phyloP scores from a whole-genome alignment of 1,139 yeast genomes.

The Citeromyces hawaiiensis region DNA sequence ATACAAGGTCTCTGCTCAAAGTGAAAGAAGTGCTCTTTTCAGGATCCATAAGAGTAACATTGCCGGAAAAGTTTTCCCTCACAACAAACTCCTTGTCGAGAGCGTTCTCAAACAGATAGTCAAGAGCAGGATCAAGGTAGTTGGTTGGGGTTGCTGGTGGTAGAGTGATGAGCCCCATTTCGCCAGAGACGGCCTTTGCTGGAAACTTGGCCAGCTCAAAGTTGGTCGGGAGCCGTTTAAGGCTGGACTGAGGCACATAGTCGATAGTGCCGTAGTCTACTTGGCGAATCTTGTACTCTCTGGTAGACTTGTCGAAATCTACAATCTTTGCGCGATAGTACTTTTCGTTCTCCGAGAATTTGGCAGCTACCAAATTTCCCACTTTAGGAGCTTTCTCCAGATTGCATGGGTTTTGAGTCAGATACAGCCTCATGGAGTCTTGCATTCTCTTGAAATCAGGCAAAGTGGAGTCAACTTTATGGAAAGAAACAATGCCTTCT shows the following conservation, averaged over 20 bases:
- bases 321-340: slow-evolving; percentile 50
- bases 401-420: slow-evolving; percentile 2
- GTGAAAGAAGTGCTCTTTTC: slow-evolving; percentile 45
- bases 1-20: slow-evolving; percentile 47
- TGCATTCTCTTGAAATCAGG: slow-evolving; percentile 28
- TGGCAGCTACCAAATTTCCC: slow-evolving; percentile 49
- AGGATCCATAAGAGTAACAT: slow-evolving; percentile 48
- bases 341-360: slow-evolving; percentile 36
- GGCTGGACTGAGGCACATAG: slow-evolving; percentile 27
- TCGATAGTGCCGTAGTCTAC: slow-evolving; percentile 57
- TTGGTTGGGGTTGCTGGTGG: slow-evolving; percentile 51
- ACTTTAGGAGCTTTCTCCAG: slow-evolving; percentile 28
- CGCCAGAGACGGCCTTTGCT: slow-evolving; percentile 45
- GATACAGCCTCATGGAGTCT: slow-evolving; percentile 19
- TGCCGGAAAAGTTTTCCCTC: slow-evolving; percentile 31
- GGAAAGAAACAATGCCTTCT: slow-evolving; percentile 43
- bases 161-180: slow-evolving; percentile 38
- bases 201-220: slow-evolving; percentile 29
- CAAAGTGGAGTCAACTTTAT: slow-evolving; percentile 25
- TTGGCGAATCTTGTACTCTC: slow-evolving; percentile 39
- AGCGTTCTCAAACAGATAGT: slow-evolving; percentile 39
- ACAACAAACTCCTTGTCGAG: slow-evolving; percentile 48
- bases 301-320: slow-evolving; percentile 31
- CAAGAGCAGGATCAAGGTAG: slow-evolving; percentile 47
- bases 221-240: slow-evolving; percentile 43